Evolutionary conservation across 352 stramenopile genomes (phyloP).

Genomic region (Pythium apleroticum): DNA sequence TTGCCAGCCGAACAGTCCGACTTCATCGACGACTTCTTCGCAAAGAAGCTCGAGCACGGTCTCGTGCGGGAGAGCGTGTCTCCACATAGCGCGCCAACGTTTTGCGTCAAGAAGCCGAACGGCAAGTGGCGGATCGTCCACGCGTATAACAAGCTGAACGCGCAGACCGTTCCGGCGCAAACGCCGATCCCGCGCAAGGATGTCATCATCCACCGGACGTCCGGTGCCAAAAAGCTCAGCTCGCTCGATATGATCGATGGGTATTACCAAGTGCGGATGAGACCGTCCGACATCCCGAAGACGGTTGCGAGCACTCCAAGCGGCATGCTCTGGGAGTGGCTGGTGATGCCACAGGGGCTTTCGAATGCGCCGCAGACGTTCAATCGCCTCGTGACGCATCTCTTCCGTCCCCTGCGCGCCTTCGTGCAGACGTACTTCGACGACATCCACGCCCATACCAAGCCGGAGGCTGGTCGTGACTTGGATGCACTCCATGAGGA

Average conservation of each 20-base stretch:
- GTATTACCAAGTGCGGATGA: conserved; percentile 6
- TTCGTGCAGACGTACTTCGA: too few relatives aligned
- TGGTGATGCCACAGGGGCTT: too few relatives aligned
- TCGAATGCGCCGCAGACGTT: too few relatives aligned
- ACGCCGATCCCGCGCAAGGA: conserved; percentile 12
- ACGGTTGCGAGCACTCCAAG: background rate
- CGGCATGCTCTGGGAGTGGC: too few relatives aligned
- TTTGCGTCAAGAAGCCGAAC: conserved; percentile 32
- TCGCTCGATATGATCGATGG: conserved; percentile 6
- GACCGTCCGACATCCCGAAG: background rate
- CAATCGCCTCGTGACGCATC: too few relatives aligned
- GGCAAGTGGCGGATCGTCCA: conserved; percentile 24
- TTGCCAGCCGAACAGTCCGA: conserved; percentile 21
- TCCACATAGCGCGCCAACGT: conserved; percentile 25
- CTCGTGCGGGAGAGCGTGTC: conserved; percentile 26
- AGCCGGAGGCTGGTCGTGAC: too few relatives aligned
- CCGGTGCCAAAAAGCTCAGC: conserved; percentile 13
- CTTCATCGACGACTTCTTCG: conserved; percentile 30
- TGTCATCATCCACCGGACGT: conserved; percentile 16
- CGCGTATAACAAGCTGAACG: conserved; percentile 12
- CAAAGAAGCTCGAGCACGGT: conserved; percentile 12
- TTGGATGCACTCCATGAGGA: too few relatives aligned
- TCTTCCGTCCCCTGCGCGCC: too few relatives aligned
- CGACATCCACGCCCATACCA: too few relatives aligned
- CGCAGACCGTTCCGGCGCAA: background rate